Percentiles rank a stretch among this genome's conserved stretches.
Conservation (phyloP, 768 basidiomycete genomes). For the Dioszegia crocea region DNA sequence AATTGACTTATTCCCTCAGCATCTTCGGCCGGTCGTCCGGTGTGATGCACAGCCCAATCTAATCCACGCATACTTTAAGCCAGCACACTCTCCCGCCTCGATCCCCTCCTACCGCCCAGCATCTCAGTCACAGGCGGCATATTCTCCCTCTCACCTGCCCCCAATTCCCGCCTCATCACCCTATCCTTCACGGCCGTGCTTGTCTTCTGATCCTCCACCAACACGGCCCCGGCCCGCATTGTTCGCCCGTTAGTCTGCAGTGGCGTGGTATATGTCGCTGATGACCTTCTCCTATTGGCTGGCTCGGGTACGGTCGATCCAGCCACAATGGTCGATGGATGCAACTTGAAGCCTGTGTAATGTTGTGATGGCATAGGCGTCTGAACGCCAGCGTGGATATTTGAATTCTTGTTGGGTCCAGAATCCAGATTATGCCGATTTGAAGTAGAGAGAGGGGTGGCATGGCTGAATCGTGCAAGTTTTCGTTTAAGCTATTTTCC, state of each 20-base stretch:
- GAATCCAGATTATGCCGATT: neutral
- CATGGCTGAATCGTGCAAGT: neutral
- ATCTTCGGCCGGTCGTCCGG: neutral
- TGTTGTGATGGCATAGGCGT: neutral
- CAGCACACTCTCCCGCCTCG: slow-evolving; percentile 16
- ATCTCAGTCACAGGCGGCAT: neutral
- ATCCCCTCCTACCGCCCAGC: neutral
- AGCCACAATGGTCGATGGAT: neutral
- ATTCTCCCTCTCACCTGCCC: neutral
- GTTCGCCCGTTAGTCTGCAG: slow-evolving; percentile 1
- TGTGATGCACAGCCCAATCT: too few species aligned
- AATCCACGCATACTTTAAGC: slow-evolving; percentile 6
- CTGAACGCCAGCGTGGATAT: neutral
- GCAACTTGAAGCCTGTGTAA: neutral
- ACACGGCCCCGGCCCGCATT: neutral
- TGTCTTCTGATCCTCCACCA: neutral
- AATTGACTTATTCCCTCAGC: neutral
- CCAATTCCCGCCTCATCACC: slow-evolving; percentile 12
- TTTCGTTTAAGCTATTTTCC: slow-evolving; percentile 42
- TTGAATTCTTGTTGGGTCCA: neutral
- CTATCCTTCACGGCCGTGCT: slow-evolving; percentile 7
- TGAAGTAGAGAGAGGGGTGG: slow-evolving; percentile 26
- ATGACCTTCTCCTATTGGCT: slow-evolving; percentile 19
- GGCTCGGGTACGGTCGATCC: neutral
- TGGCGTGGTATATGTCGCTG: slow-evolving; percentile 26